These are phyloP conservation scores for Hericium coralloides DNA, from an alignment of 768 basidiomycete genomes.

Conservation along the genomic window DNA sequence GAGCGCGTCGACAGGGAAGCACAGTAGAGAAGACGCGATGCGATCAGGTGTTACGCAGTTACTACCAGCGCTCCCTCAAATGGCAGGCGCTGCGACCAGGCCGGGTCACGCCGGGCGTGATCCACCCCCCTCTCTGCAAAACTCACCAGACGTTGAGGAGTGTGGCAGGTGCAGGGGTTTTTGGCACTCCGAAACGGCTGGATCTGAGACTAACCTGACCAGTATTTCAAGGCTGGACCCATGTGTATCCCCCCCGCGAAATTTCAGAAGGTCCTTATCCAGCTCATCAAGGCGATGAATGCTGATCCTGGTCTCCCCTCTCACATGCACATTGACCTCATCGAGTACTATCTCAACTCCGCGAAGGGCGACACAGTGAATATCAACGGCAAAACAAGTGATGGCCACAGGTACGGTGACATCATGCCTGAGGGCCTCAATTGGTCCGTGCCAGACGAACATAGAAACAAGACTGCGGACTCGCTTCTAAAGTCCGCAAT, in stretches of 20 bases:
- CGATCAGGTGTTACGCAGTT: too few relatives aligned
- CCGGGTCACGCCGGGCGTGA: too few relatives aligned
- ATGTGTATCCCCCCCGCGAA: slow-evolving; percentile 13
- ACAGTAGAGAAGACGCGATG: too few relatives aligned
- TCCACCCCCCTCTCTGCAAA: too few relatives aligned
- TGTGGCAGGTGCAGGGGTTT: too few relatives aligned
- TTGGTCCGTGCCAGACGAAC: slow-evolving; percentile 6
- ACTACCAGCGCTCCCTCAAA: too few relatives aligned
- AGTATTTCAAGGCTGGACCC: slow-evolving; percentile 14
- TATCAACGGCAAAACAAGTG: slow-evolving; percentile 3
- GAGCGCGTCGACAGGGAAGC: too few relatives aligned
- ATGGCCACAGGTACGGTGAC: background rate
- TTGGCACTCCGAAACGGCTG: too few relatives aligned
- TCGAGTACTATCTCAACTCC: slow-evolving; percentile 7
- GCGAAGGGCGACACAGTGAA: slow-evolving; percentile 10
- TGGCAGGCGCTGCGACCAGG: too few relatives aligned
- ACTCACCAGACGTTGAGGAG: too few relatives aligned
- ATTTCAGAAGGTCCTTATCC: slow-evolving; percentile 6
- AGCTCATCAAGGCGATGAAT: slow-evolving; percentile 6
- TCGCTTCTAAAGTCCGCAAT: slow-evolving; percentile 10
- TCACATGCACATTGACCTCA: slow-evolving; percentile 7
- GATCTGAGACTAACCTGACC: too few relatives aligned
- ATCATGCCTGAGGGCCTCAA: slow-evolving; percentile 4
- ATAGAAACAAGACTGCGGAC: slow-evolving; percentile 3
- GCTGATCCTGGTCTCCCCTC: slow-evolving; percentile 3